phyloP scores from a whole-genome alignment of 495 filamentous ascomycete species.

The Geopyxis carbonaria region DNA sequence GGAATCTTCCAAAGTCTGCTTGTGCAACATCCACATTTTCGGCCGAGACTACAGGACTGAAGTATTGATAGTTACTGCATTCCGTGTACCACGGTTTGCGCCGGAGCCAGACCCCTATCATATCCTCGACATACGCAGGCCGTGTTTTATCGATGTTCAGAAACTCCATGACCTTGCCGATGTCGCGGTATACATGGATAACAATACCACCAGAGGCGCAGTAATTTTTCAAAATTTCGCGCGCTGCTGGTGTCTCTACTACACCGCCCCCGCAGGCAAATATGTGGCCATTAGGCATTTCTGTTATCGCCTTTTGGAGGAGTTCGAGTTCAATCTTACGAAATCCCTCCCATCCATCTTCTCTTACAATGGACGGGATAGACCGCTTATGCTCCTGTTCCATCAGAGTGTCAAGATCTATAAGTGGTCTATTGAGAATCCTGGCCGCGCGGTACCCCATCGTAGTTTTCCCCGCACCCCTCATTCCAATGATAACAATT shows the following conservation, averaged over 20 bases:
- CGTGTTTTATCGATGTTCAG: constrained; percentile 77
- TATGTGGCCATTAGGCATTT: constrained; percentile 57
- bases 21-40: constrained; percentile 42
- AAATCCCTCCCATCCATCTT: constrained; percentile 77
- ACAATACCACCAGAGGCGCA: constrained; percentile 73
- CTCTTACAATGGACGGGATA: constrained; percentile 70
- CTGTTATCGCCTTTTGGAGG: constrained; percentile 52
- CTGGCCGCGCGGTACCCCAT: constrained; percentile 67
- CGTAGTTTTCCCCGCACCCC: constrained; percentile 92
- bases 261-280: constrained; percentile 91
- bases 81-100: constrained; percentile 81
- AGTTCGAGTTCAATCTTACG: constrained; percentile 61
- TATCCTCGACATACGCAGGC: constrained; percentile 86
- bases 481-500: constrained; percentile 92
- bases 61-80: constrained; percentile 91
- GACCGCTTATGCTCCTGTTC: constrained; percentile 52
- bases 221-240: constrained; percentile 56
- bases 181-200: constrained; percentile 71
- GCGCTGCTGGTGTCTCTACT: constrained; percentile 71
- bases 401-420: constrained; percentile 78
- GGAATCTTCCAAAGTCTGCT: constrained; percentile 64
- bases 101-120: constrained; percentile 79
- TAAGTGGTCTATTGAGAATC: constrained; percentile 54
- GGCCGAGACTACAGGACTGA: constrained; percentile 40
- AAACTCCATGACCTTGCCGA: constrained; percentile 75